Percentiles rank a stretch among this genome's conserved stretches.
Conservation (phyloP, 352 stramenopile species). For the Thalassiosira livingstoniorum region DNA sequence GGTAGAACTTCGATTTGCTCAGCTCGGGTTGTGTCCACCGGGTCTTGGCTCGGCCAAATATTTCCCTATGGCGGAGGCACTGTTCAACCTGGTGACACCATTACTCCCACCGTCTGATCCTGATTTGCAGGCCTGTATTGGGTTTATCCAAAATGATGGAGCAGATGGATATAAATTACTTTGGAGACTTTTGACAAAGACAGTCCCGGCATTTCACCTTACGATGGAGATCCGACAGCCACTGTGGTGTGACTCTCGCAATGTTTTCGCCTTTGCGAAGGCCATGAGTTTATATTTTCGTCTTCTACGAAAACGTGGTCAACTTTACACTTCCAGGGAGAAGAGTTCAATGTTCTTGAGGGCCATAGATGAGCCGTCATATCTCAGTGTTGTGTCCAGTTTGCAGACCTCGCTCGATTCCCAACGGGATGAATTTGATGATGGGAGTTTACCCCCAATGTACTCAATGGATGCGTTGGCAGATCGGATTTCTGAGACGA, state of each 20-base stretch:
- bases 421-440: no score
- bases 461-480: no score
- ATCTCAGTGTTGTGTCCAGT: no score
- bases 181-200: neutral
- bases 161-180: neutral
- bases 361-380: no score
- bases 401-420: neutral
- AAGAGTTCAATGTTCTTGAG: no score
- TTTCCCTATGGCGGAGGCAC: neutral
- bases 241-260: neutral
- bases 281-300: no score
- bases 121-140: neutral
- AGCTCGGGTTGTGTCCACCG: neutral
- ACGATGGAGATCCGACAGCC: neutral
- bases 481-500: no score
- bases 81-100: neutral
- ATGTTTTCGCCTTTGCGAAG: neutral
- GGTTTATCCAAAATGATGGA: neutral
- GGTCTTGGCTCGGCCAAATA: neutral
- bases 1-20: no score
- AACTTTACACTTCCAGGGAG: no score
- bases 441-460: no score
- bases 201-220: neutral
- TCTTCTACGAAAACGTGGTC: no score
- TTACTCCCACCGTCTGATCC: neutral